Evolutionary conservation across 495 filamentous ascomycete genomes (phyloP), one percentile per base, ranked within the genome.

Genomic region (Pyrenula massariospora): DNA sequence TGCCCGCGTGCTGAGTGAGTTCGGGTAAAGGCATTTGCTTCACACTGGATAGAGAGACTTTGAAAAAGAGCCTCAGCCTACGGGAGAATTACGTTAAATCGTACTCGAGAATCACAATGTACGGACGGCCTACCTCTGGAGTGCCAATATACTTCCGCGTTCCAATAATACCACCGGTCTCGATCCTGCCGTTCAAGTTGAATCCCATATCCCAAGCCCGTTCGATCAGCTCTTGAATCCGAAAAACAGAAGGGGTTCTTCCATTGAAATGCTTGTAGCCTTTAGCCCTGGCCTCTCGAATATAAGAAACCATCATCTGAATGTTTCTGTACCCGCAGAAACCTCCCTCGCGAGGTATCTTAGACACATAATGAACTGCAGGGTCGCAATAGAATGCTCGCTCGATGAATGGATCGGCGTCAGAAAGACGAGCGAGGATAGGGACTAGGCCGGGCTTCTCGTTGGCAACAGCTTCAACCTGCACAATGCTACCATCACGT

Each of bases 281-380:
- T 15, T 74, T 70, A 22, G 72, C 71, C 48, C 73, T 65, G 8
- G 82, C 68, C 25, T 77, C 76, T 52, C 80, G 77, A 31, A 97
- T 79, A 65, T 87, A 92, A 2, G 91, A 91, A 19, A 85, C 72
- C 57, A 96, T 65, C 89, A 96, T 95, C 63, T 98, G 93, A 48
- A 96, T 95, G 66, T 96, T 98, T 10, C 93, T 78, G 63, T 96
- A 98, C n/a, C 93, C 93, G 69, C 93, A 98, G 70, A 97, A 98
- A 1, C 89, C 89, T 31, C 91, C 87, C 69, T 95, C 91, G 36
- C 74, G 79, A 10, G 76, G 76, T 42, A 95, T 74, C 62, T 95
- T 96, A 52, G 84, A 85, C 19, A 98, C 78, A 65, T 96, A 91
- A 42, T 82, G 79, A 1, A 88, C 85, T 24, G 73, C 75, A 5